A percentile compares a stretch with the other conserved stretches of the same genome.
Conservation (phyloP, 345 rosid genomes). For the Noccaea bulbosa region DNA sequence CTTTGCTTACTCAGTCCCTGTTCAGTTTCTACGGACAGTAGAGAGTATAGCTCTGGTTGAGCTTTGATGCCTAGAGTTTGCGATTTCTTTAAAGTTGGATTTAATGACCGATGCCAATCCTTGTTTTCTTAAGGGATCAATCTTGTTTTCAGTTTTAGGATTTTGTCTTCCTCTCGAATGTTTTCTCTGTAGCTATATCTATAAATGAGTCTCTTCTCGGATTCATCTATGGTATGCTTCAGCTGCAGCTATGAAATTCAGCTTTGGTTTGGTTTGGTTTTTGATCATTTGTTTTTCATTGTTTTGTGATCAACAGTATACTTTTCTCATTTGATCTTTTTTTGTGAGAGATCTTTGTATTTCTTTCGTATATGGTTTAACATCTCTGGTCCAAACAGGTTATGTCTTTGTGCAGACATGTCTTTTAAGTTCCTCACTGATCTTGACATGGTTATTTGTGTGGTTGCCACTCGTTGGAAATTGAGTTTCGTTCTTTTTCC, state of each 20-base stretch:
- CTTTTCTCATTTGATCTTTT: not conserved
- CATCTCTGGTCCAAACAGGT: constrained; percentile 10
- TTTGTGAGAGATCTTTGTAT: not conserved
- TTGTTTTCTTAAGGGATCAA: not conserved
- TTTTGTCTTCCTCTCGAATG: constrained; percentile 7
- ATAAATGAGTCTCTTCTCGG: constrained; percentile 12
- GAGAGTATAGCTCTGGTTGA: constrained; percentile 1
- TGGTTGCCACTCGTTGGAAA: not conserved
- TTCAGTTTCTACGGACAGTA: constrained; percentile 9
- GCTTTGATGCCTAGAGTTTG: not conserved
- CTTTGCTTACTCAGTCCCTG: not conserved
- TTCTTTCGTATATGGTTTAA: not conserved
- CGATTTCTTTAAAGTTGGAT: not conserved
- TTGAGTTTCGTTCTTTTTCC: not conserved
- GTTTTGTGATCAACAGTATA: not conserved
- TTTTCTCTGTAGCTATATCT: constrained; percentile 12
- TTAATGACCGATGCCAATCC: constrained; percentile 5
- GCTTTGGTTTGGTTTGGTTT: constrained; percentile 13
- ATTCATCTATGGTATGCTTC: constrained; percentile 18
- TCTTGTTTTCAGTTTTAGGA: constrained; percentile 25
- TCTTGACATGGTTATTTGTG: constrained; percentile 9
- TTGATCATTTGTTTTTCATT: constrained; percentile 16
- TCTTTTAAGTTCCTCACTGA: constrained; percentile 13
- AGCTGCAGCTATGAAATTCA: not conserved
- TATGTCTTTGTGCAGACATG: constrained; percentile 18